Evolutionary conservation across 148 eudicot species (phyloP).

Genomic region (Amaranthus cruentus): DNA sequence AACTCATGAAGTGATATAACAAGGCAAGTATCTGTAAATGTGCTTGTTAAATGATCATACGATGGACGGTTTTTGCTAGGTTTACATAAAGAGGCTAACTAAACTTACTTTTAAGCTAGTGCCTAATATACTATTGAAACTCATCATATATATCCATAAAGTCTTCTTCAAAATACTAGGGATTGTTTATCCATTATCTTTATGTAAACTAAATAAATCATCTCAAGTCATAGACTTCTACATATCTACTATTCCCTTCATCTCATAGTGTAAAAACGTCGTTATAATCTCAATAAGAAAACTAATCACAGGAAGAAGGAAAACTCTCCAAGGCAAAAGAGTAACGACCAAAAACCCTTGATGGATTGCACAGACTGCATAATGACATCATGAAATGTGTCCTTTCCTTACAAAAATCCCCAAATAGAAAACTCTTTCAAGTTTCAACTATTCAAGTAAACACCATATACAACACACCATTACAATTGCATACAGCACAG

Average conservation of each 20-base stretch:
- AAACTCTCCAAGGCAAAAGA: not conserved
- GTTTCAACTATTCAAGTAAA: not conserved
- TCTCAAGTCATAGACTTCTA: not conserved
- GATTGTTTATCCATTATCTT: not conserved
- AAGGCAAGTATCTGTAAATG: too few species aligned
- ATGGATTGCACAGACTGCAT: not conserved
- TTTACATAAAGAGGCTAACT: too few species aligned
- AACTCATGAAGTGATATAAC: too few species aligned
- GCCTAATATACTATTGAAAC: too few species aligned
- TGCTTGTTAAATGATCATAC: too few species aligned
- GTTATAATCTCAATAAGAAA: not conserved
- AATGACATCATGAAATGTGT: not conserved
- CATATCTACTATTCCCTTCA: not conserved
- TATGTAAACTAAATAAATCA: not conserved
- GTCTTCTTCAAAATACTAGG: too few species aligned
- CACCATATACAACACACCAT: conserved; percentile 8
- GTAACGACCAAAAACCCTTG: not conserved
- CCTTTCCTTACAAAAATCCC: not conserved
- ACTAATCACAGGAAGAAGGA: not conserved
- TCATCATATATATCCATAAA: too few species aligned
- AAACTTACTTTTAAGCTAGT: too few species aligned
- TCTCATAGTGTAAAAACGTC: not conserved
- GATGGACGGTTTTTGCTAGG: too few species aligned
- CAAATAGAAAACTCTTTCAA: too few species aligned
- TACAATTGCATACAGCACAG: not conserved